Conservation (phyloP, 2,329 filamentous ascomycete genomes). For the Trichoderma aggressivum region DNA sequence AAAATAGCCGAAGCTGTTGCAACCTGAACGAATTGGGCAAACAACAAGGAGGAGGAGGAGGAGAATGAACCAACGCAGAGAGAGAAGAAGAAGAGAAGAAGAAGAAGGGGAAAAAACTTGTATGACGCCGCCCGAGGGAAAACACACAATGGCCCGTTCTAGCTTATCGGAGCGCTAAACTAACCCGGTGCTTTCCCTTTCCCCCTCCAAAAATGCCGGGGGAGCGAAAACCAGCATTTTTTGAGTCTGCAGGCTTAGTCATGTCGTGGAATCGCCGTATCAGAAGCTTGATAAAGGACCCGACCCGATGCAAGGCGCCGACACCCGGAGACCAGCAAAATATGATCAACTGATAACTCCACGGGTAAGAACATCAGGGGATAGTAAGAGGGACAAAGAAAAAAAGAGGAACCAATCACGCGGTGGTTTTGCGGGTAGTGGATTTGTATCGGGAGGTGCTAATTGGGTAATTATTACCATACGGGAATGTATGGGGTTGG, state of each 20-base stretch:
- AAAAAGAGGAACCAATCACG: background rate
- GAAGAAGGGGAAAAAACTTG: background rate
- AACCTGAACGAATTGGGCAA: background rate
- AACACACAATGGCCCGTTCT: background rate
- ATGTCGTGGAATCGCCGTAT: background rate
- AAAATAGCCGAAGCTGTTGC: background rate
- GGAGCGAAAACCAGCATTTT: background rate
- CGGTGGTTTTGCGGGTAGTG: background rate
- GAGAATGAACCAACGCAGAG: background rate
- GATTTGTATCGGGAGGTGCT: background rate
- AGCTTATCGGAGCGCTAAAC: conserved; percentile 16
- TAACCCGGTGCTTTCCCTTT: background rate
- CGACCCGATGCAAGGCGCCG: conserved; percentile 13
- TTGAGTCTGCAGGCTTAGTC: background rate
- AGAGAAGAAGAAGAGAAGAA: background rate
- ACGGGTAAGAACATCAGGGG: background rate
- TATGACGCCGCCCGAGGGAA: conserved; percentile 4
- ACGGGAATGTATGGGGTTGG: background rate
- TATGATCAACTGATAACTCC: background rate
- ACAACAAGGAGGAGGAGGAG: background rate
- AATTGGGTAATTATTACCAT: conserved; percentile 15
- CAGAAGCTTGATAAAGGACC: background rate
- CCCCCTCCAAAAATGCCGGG: background rate
- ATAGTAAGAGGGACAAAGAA: background rate
- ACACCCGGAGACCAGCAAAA: background rate